Evolutionary conservation across 805 yeast genomes (phyloP).

Genomic region (Metschnikowia picachoensis): DNA sequence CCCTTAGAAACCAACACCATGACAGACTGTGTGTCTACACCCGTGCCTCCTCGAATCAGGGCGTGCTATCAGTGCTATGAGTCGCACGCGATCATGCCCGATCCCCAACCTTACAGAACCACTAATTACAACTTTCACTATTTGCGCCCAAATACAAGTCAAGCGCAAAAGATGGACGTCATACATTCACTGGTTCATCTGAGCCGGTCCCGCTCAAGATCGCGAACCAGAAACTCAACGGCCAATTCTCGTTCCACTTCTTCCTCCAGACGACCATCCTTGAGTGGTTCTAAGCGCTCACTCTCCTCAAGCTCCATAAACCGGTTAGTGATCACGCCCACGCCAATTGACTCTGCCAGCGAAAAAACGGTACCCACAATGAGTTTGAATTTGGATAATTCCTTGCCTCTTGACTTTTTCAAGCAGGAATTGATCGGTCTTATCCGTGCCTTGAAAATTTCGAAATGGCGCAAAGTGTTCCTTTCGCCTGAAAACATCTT

Average conservation of each 20-base stretch:
- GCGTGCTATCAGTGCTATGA: background rate
- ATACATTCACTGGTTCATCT: constrained; percentile 16
- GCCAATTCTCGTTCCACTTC: constrained; percentile 35
- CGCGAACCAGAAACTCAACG: constrained; percentile 30
- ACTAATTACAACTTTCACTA: too few relatives aligned
- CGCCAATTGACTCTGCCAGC: constrained; percentile 25
- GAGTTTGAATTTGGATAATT: constrained; percentile 62
- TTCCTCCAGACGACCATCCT: constrained; percentile 32
- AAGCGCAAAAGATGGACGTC: constrained; percentile 11
- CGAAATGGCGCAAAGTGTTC: constrained; percentile 71
- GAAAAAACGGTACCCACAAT: constrained; percentile 46
- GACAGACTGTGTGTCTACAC: background rate
- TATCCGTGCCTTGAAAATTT: constrained; percentile 58
- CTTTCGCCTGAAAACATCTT: constrained; percentile 41
- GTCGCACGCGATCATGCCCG: background rate
- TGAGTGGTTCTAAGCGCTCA: constrained; percentile 29
- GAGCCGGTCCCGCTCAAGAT: constrained; percentile 38
- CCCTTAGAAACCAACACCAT: too few relatives aligned
- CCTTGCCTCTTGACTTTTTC: constrained; percentile 79
- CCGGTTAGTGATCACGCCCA: constrained; percentile 26
- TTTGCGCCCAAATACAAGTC: too few relatives aligned
- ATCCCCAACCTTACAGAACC: too few relatives aligned
- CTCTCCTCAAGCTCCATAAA: constrained; percentile 32
- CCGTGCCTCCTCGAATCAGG: constrained; percentile 1
- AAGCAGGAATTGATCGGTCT: constrained; percentile 73